These are phyloP conservation scores for Nemania sp. DNA, from an alignment of 2,329 filamentous ascomycete species.

Conservation along the genomic window DNA sequence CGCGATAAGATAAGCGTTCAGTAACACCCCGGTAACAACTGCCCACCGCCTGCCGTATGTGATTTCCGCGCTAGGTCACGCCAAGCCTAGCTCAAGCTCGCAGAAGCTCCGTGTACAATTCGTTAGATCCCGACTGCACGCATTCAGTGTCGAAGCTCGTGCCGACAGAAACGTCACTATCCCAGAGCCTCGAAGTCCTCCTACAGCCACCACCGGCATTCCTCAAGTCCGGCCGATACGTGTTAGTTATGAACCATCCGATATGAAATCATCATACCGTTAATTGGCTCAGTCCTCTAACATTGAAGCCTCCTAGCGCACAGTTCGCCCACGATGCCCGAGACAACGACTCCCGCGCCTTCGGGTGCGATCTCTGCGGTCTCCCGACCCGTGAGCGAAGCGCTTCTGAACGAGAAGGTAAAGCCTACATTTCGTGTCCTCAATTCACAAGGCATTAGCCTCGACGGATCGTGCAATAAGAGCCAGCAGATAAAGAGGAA, in stretches of 20 bases:
- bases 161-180: slow-evolving; percentile 20
- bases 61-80: background rate
- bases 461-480: slow-evolving; percentile 8
- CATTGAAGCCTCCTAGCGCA: slow-evolving; percentile 15
- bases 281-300: slow-evolving; percentile 26
- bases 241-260: slow-evolving; percentile 21
- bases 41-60: slow-evolving; percentile 17
- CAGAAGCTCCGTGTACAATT: slow-evolving; percentile 25
- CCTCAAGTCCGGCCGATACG: background rate
- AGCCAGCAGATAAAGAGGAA: background rate
- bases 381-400: slow-evolving; percentile 91
- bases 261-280: background rate
- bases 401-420: slow-evolving; percentile 99
- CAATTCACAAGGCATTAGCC: no score
- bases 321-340: slow-evolving; percentile 51
- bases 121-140: slow-evolving; percentile 19
- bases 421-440: slow-evolving; percentile 30
- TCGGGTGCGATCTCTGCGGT: slow-evolving; percentile 69
- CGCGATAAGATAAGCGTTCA: slow-evolving; percentile 17
- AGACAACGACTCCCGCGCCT: slow-evolving; percentile 56
- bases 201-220: slow-evolving; percentile 25
- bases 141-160: slow-evolving; percentile 8
- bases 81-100: slow-evolving; percentile 13
- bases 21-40: slow-evolving; percentile 1
- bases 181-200: background rate